Evolutionary conservation across 306 rosid species (phyloP).

Genomic region (Gynostemma pentaphyllum): DNA sequence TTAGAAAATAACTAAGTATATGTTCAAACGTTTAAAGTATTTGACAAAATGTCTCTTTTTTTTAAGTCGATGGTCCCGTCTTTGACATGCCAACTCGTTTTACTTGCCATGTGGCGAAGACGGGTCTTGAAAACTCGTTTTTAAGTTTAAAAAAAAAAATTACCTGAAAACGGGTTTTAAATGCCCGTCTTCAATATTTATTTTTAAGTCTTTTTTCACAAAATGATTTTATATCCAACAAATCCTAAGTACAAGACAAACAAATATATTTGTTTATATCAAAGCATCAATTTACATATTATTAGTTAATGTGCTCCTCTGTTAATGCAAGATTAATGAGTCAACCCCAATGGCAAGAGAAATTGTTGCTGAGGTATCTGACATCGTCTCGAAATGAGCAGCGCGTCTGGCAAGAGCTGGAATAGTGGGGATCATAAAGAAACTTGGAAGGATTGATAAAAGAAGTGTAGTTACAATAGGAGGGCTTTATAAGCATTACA

Average conservation of each 20-base stretch:
- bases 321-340: slow-evolving; percentile 23
- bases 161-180: too few species aligned
- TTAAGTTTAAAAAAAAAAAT: too few species aligned
- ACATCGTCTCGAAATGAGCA: slow-evolving; percentile 54
- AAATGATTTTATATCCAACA: background rate
- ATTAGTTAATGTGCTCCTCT: background rate
- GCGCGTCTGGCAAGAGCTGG: slow-evolving; percentile 63
- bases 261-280: background rate
- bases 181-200: too few species aligned
- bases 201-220: too few species aligned
- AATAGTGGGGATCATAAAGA: slow-evolving; percentile 51
- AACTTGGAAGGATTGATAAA: slow-evolving; percentile 44
- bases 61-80: too few species aligned
- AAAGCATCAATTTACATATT: background rate
- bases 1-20: too few species aligned
- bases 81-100: too few species aligned
- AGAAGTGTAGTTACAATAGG: slow-evolving; percentile 51
- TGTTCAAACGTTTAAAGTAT: too few species aligned
- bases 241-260: background rate
- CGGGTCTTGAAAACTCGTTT: too few species aligned
- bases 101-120: too few species aligned
- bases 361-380: slow-evolving; percentile 58
- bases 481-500: slow-evolving; percentile 54
- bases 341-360: slow-evolving; percentile 32
- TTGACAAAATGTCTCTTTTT: too few species aligned